Percentiles rank a stretch among this genome's conserved stretches.
phyloP scores from a whole-genome alignment of 805 yeast species.

The Komagataella ulmi region DNA sequence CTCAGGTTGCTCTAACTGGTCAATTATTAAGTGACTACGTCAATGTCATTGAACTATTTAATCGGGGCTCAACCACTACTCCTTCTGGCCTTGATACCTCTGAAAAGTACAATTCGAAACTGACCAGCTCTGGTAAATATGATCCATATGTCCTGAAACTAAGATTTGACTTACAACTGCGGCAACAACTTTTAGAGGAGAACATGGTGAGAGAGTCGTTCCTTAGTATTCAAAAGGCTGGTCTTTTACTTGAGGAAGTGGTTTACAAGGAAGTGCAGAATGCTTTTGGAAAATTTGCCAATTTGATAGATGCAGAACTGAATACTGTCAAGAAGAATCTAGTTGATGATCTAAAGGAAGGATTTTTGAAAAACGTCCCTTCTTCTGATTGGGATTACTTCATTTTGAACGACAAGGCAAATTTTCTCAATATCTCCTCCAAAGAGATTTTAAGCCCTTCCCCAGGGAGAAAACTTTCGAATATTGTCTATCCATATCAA shows the following conservation, averaged over 20 bases:
- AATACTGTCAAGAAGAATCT: conserved; percentile 31
- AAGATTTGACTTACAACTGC: conserved; percentile 51
- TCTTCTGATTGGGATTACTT: conserved; percentile 62
- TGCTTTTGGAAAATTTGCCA: conserved; percentile 36
- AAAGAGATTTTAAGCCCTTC: conserved; percentile 13
- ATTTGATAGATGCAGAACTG: conserved; percentile 37
- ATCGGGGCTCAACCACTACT: conserved; percentile 20
- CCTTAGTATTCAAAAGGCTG: conserved; percentile 49
- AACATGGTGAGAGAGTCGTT: conserved; percentile 54
- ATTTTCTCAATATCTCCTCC: conserved; percentile 24
- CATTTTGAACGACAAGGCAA: conserved; percentile 29
- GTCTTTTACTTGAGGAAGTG: conserved; percentile 50
- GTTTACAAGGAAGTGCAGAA: conserved; percentile 50
- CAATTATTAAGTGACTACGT: conserved; percentile 34
- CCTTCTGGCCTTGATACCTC: conserved; percentile 15
- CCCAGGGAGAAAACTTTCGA: conserved; percentile 31
- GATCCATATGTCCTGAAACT: conserved; percentile 57
- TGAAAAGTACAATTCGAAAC: conserved; percentile 10
- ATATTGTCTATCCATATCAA: conserved; percentile 39
- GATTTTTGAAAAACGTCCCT: conserved; percentile 43
- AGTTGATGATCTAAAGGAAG: conserved; percentile 36
- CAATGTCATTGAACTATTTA: conserved; percentile 27
- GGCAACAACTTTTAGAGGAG: conserved; percentile 50
- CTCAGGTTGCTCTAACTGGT: conserved; percentile 53
- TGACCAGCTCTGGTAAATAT: conserved; percentile 10